phyloP scores from a whole-genome alignment of 371 early-diverging fungal species.

The Synchytrium microbalum region DNA sequence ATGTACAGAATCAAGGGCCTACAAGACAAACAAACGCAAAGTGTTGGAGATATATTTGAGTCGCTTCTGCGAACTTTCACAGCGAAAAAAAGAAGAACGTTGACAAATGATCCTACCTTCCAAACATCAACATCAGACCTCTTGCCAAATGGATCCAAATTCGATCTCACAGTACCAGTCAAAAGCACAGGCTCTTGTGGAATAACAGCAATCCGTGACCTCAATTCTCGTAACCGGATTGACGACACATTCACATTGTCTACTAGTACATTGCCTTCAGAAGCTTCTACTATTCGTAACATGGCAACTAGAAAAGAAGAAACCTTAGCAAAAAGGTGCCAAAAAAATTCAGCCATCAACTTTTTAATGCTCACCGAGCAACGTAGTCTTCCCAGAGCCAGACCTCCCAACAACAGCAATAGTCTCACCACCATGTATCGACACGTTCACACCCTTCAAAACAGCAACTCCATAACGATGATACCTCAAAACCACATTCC shows the following conservation, averaged over 20 bases:
- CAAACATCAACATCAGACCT: conserved; percentile 44
- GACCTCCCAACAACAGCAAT: conserved; percentile 62
- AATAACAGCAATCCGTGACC: conserved; percentile 56
- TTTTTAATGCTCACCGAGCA: conserved; percentile 15
- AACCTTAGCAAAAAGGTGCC: background rate
- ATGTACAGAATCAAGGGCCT: conserved; percentile 33
- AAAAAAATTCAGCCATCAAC: conserved; percentile 5
- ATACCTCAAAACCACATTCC: conserved; percentile 52
- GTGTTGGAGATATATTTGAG: background rate
- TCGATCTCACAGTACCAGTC: conserved; percentile 53
- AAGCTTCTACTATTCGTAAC: conserved; percentile 56
- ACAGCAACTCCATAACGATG: conserved; percentile 55
- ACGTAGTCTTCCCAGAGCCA: conserved; percentile 25
- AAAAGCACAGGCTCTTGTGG: conserved; percentile 53
- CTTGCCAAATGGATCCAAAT: conserved; percentile 44
- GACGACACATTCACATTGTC: conserved; percentile 55
- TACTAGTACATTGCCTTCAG: conserved; percentile 55
- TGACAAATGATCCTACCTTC: conserved; percentile 14
- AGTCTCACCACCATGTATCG: conserved; percentile 49
- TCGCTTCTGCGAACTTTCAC: too few species aligned
- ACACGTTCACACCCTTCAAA: conserved; percentile 52
- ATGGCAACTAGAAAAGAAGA: conserved; percentile 36
- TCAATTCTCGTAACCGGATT: conserved; percentile 50
- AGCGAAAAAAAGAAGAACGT: background rate
- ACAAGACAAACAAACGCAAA: background rate